These are phyloP conservation scores for Eutrema yunnanense DNA, from an alignment of 345 rosid genomes.

Conservation along the genomic window DNA sequence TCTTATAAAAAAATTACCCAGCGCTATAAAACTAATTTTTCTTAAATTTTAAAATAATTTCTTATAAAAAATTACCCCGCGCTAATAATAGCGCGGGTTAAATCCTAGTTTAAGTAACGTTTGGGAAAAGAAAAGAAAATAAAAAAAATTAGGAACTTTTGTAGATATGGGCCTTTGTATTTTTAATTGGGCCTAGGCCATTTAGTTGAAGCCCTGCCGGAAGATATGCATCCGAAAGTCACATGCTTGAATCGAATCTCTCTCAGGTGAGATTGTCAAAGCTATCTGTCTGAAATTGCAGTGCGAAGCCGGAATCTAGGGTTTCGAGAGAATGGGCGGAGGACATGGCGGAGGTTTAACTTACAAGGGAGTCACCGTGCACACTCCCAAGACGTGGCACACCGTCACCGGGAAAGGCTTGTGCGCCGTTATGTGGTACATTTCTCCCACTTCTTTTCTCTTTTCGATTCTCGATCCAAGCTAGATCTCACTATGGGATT, in stretches of 20 bases:
- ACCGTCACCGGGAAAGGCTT: slow-evolving; percentile 78
- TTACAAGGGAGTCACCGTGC: slow-evolving; percentile 69
- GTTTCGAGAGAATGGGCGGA: slow-evolving; percentile 54
- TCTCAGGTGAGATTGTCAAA: no score
- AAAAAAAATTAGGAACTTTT: background rate
- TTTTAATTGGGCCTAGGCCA: background rate
- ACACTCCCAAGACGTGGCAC: slow-evolving; percentile 86
- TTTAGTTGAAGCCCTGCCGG: background rate
- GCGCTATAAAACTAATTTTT: no score
- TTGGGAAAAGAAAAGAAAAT: no score
- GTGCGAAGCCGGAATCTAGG: slow-evolving; percentile 21
- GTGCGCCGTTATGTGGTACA: slow-evolving; percentile 86
- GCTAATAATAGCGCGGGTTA: no score
- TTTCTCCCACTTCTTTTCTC: background rate
- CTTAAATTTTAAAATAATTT: no score
- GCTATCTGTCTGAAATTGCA: background rate
- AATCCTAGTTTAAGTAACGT: no score
- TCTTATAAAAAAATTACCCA: no score
- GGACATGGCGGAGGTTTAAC: slow-evolving; percentile 62
- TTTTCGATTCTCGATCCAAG: background rate
- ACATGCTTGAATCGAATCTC: slow-evolving; percentile 2
- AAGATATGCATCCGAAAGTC: background rate
- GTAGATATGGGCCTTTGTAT: background rate
- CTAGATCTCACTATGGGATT: background rate
- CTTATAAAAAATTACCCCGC: no score